phyloP scores from a whole-genome alignment of 208 protist species.

The Polymyxa betae region DNA sequence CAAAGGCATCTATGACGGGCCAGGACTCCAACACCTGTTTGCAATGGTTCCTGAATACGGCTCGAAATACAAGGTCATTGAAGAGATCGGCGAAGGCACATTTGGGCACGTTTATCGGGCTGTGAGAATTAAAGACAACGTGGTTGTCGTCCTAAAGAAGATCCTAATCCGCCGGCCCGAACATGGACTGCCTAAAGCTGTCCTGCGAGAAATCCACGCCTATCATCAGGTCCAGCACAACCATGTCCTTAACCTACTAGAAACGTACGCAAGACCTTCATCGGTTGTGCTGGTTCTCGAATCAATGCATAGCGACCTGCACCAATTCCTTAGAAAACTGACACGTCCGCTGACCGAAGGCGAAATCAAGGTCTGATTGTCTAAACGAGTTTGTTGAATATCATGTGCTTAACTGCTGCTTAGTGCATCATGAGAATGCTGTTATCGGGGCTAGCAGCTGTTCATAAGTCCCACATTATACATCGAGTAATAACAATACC shows the following conservation, averaged over 20 bases:
- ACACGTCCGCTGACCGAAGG: slow-evolving; percentile 51
- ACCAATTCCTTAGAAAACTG: slow-evolving; percentile 49
- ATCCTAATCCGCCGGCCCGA: slow-evolving; percentile 57
- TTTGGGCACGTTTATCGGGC: slow-evolving; percentile 60
- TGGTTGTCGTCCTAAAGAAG: slow-evolving; percentile 63
- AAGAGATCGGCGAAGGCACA: slow-evolving; percentile 63
- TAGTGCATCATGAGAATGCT: slow-evolving; percentile 62
- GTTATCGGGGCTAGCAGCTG: slow-evolving; percentile 53
- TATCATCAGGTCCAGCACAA: slow-evolving; percentile 48
- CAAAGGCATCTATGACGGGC: no score
- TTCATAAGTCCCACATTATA: slow-evolving; percentile 61
- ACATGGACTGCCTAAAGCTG: slow-evolving; percentile 57
- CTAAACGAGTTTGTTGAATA: no score
- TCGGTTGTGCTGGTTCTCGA: not conserved
- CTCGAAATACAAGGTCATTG: not conserved
- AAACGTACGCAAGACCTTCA: slow-evolving; percentile 55
- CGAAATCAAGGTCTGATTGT: slow-evolving; percentile 59
- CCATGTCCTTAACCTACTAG: slow-evolving; percentile 62
- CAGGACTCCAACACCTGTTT: no score
- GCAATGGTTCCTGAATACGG: no score
- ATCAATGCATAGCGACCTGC: not conserved
- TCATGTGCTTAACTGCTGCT: not conserved
- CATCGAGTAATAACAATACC: slow-evolving; percentile 55
- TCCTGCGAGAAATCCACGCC: slow-evolving; percentile 51
- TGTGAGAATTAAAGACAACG: slow-evolving; percentile 21